Evolutionary conservation across 2,329 filamentous ascomycete genomes (phyloP), one percentile per base, ranked within the genome.

Genomic region (Fusarium sp.): DNA sequence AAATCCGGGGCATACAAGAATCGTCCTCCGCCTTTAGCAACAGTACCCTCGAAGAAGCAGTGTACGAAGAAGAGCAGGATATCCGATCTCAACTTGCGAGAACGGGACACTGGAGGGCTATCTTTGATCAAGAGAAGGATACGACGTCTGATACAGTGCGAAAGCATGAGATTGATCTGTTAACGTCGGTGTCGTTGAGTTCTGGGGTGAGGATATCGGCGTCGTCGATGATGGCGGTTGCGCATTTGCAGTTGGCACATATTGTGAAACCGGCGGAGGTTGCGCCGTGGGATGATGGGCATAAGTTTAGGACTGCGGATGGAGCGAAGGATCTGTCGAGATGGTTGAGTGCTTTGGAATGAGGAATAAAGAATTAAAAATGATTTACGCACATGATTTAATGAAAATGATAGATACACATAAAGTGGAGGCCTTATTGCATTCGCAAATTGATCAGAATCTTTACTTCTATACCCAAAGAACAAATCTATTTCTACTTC

Each of bases 231-330:
- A 39, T 70, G 41, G 39, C 66, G 1, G 67, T 70, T 15, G 67
- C 51, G 5, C 67, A 70, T 22, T 8, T 70, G 30, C 51, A 70
- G n/a, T n/a, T 70, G 24, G 67, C 67, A 1, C 67, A 65, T 26
- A 70, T 70, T 22, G 67, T 70, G 0, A 41, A 36, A 3, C 66
- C 59, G 0, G 67, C 67, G 4, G 52, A 64, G 20, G 67, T 70
- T 11, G 67, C 67, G 6, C 67, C 67, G 2, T 70, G 67, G 67
- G 67, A 70, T 20, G 67, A 70, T 13, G 67, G 67, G 3, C 47
- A 70, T 17, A 70, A 45, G 12, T 70, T 64, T 7, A 70, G 66
- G 10, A 65, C 58, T 22, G 57, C 36, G 1, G 67, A 65, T 32
- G 66, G 58, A 50, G 48, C 59, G 0, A 70, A 58, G 41, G 67